Base-by-base conservation (phyloP, 164 flowering plant species). In the Vitis amurensis region DNA sequence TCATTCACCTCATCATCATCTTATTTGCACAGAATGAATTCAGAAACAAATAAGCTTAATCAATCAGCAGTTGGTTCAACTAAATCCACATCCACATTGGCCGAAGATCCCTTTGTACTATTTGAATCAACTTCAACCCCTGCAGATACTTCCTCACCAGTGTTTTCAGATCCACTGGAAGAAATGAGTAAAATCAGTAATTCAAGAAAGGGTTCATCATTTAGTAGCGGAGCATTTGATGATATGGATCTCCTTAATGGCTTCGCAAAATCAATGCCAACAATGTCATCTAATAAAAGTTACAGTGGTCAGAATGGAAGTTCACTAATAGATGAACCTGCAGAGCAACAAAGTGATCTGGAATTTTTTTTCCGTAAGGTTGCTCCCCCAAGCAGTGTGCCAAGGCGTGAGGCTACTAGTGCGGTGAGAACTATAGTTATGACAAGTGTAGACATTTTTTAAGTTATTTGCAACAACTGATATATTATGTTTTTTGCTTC, bases 211-310 rank as follows among this genome's bases (percentile, higher is more conserved):
- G 67, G 58, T 63, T 77, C 88, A 19, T 78, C 91, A 50, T 73
- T 29, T 44, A 74, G 71, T 68, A 83, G 79, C 4, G 77, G 76
- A 50, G 71, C 60, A n/a, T 81, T 84, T 79, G 85, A 86, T 74
- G 83, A 81, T 73, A 63, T 76, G 61, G 83, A 87, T 79, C 89
- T 85, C 47, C 82, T 86, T 76, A 79, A 72, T 47, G 79, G 81
- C 53, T 64, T 84, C 70, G 62, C 74, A 23, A 82, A 82, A 60
- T 61, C 88, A 55, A 71, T 66, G 15, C 80, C 82, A 61, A 37
- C 44, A 37, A 3, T 37, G 4, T 37, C 44, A 0, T 37, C 44
- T 37, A 37, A 37, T 37, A 37, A 37, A 37, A 37, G 44, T 37
- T 37, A 37, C 44, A 37, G 44, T 37, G 7, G 44, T 0, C 0